Conservation (phyloP, 2,329 filamentous ascomycete species). For the Pseudocercospora fuligena region DNA sequence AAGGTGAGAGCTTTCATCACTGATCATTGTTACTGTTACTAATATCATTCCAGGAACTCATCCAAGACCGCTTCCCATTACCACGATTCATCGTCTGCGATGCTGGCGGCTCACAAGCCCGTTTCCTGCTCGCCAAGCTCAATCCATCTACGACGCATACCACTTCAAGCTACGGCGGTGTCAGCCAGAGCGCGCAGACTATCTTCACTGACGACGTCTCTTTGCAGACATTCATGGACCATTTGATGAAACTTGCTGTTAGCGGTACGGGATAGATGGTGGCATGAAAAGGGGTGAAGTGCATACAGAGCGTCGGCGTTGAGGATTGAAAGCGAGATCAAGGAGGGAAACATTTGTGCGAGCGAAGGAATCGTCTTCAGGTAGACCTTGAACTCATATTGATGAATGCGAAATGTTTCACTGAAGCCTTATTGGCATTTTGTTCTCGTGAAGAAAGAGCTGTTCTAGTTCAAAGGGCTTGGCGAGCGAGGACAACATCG, state of each 20-base stretch:
- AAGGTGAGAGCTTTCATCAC: slow-evolving; percentile 64
- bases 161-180: slow-evolving; percentile 86
- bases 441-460: no score
- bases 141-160: slow-evolving; percentile 98
- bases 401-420: background rate
- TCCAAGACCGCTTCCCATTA: slow-evolving; percentile 96
- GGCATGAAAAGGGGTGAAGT: background rate
- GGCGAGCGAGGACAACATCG: no score
- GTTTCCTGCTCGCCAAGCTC: slow-evolving; percentile 94
- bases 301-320: background rate
- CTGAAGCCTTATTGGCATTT: no score
- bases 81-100: slow-evolving; percentile 98
- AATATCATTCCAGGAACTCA: slow-evolving; percentile 72
- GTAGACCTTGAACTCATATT: background rate
- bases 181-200: slow-evolving; percentile 88
- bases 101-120: slow-evolving; percentile 95
- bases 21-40: slow-evolving; percentile 2
- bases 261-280: slow-evolving; percentile 42
- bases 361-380: background rate
- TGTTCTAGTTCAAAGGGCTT: no score
- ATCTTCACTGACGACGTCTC: slow-evolving; percentile 99
- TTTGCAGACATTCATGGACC: slow-evolving; percentile 98
- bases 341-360: background rate
- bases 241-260: slow-evolving; percentile 82
- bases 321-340: background rate